phyloP scores from a whole-genome alignment of 306 rosid species.

The Fragaria nilgerrensis region DNA sequence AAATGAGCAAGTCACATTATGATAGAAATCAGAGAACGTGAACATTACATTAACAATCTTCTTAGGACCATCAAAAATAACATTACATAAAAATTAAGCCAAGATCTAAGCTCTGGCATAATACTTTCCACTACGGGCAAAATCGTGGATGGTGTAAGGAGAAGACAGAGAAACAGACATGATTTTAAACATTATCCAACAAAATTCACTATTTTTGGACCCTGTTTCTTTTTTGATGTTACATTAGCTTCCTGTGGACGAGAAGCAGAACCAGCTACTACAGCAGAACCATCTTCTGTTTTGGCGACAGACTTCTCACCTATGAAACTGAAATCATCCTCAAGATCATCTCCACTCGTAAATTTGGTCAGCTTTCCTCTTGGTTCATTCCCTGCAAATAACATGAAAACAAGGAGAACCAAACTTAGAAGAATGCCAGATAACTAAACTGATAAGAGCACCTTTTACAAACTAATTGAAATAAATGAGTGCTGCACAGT shows the following conservation, averaged over 20 bases:
- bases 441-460: neutral
- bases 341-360: conserved; percentile 84
- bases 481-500: neutral
- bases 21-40: neutral
- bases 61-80: neutral
- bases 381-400: conserved; percentile 48
- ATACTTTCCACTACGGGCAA: neutral
- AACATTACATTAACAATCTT: conserved; percentile 1
- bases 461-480: neutral
- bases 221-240: conserved; percentile 63
- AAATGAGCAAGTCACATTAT: neutral
- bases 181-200: conserved; percentile 29
- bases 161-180: neutral
- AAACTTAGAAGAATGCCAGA: neutral
- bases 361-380: conserved; percentile 50
- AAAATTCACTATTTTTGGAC: conserved; percentile 72
- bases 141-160: neutral
- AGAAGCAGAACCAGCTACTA: conserved; percentile 23
- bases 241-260: conserved; percentile 20
- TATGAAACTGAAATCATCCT: conserved; percentile 63
- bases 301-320: conserved; percentile 30
- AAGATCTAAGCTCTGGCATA: neutral
- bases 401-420: conserved; percentile 14
- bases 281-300: conserved; percentile 35
- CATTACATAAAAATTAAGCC: neutral